Evolutionary conservation across 106 monocot genomes (phyloP).

Genomic region (Vanilla planifolia): DNA sequence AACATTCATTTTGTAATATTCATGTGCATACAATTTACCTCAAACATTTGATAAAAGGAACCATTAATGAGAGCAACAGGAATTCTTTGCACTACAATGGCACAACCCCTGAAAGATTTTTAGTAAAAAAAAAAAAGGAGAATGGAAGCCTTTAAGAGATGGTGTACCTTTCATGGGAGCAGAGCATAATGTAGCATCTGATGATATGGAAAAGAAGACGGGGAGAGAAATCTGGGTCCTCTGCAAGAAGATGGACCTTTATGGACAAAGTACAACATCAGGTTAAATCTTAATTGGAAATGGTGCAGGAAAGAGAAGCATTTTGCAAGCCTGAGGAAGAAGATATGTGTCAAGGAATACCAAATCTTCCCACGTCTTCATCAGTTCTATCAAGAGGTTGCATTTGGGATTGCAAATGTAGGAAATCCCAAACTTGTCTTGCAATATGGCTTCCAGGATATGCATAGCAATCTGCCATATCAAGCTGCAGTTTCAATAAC

Average conservation of each 20-base stretch:
- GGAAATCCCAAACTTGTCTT: constrained; percentile 19
- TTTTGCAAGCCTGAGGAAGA: not conserved
- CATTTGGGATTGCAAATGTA: constrained; percentile 22
- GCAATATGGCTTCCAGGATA: constrained; percentile 48
- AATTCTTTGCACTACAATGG: constrained; percentile 13
- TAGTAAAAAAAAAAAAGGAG: not conserved
- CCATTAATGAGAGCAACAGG: constrained; percentile 21
- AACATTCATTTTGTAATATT: no score
- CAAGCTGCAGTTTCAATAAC: no score
- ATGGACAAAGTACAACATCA: not conserved
- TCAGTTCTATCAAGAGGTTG: constrained; percentile 16
- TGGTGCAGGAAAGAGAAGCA: not conserved
- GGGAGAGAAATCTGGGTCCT: constrained; percentile 34
- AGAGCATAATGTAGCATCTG: constrained; percentile 52
- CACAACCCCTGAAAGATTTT: constrained; percentile 24
- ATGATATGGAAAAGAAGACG: constrained; percentile 46
- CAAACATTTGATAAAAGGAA: constrained; percentile 13
- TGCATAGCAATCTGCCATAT: constrained; percentile 53
- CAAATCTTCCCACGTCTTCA: constrained; percentile 26
- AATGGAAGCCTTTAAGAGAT: no score
- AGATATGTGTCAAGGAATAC: constrained; percentile 15
- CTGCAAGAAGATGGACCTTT: constrained; percentile 20
- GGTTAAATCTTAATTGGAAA: not conserved
- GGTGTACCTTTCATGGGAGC: constrained; percentile 21
- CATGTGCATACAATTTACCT: constrained; percentile 24